Evolutionary conservation across 371 early-diverging fungal genomes (phyloP), one percentile per base, ranked within the genome.

Genomic region (Saksenaea oblongispora): DNA sequence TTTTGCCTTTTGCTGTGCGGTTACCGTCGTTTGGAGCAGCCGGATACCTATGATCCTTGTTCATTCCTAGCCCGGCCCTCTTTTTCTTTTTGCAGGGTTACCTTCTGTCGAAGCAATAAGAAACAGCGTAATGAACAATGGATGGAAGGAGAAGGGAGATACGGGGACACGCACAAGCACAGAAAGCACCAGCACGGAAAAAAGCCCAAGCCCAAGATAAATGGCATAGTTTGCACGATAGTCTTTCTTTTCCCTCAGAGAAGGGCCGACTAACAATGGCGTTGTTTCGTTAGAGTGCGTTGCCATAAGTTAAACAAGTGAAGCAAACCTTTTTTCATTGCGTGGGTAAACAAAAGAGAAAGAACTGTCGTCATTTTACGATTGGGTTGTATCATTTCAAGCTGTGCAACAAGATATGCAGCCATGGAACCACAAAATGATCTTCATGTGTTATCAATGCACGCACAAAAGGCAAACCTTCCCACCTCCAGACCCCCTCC

Each of bases 11-110:
- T 77, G 65, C 27, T 59, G 54, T 31, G 56, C 14, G 9, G 67
- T 67, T 10, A 39, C 41, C 1, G 72, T 65, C 22, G 65, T 65
- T 59, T 77, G 77, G 15, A 77, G 63, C 9, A 67, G 8, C 2
- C 54, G 36, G 28, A 67, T 59, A 15, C 72, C 76, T 75, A 18
- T 4, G 53, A 51, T 56, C 39, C n/a, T 3, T 36, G 14, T 24
- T 57, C 34, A 11, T 34, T 31, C 17, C 34, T 56, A 11, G 15
- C 14, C 15, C 26, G 8, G 9, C 15, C 17, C 0, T 27, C 28
- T 26, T 13, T 27, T 15, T 15, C 37, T 28, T 28, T 34, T n/a
- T n/a, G n/a, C n/a, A n/a, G n/a, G n/a, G n/a, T n/a, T 37, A 67
- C 63, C 69, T 62, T 64, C 69, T 3, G 62, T 69, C 3, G 37